These are phyloP conservation scores for Cucumis variabilis DNA, from an alignment of 331 rosid species.

Conservation along the genomic window DNA sequence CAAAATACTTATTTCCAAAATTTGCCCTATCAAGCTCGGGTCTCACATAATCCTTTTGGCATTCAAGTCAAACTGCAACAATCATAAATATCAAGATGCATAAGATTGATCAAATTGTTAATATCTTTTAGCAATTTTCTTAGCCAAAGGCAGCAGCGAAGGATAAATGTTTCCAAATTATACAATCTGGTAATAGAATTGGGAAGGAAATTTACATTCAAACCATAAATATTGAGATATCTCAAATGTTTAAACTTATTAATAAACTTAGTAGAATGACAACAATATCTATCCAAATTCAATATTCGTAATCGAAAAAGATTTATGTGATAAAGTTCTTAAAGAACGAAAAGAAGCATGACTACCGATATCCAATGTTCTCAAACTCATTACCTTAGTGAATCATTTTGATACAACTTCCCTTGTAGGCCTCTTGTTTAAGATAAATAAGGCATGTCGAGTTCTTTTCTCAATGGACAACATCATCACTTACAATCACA, in stretches of 20 bases:
- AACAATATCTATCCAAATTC: neutral
- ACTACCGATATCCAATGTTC: neutral
- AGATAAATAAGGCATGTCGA: neutral
- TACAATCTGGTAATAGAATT: neutral
- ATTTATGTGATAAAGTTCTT: too few relatives aligned
- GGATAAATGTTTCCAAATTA: constrained; percentile 1
- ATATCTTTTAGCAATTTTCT: neutral
- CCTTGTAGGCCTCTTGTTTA: too few relatives aligned
- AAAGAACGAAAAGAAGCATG: too few relatives aligned
- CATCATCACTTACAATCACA: too few relatives aligned
- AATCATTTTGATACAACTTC: neutral
- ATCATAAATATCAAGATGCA: neutral
- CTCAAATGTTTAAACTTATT: constrained; percentile 5
- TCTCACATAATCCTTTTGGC: neutral
- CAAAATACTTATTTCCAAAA: too few relatives aligned
- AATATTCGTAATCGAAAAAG: neutral
- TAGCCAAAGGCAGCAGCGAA: neutral
- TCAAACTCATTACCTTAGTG: neutral
- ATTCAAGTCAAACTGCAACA: neutral
- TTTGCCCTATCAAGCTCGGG: too few relatives aligned
- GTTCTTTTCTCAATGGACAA: neutral
- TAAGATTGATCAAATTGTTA: neutral
- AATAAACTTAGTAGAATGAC: too few relatives aligned
- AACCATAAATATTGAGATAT: neutral
- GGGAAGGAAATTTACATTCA: neutral